Conservation (phyloP, 169 alveolate genomes). For the Perkinsus marinus region DNA sequence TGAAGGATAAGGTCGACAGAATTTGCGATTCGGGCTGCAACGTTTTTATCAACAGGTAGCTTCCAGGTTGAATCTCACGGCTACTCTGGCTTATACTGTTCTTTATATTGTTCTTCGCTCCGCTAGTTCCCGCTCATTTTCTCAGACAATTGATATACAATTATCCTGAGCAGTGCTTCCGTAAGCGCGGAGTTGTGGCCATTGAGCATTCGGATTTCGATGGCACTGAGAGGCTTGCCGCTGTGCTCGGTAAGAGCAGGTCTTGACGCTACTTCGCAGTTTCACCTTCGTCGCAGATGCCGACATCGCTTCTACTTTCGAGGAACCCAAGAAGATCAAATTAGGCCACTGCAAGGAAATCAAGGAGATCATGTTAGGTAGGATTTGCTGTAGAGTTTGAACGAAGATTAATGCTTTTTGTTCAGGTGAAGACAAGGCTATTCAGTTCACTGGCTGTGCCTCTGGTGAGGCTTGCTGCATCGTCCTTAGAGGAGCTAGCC, state of each 20-base stretch:
- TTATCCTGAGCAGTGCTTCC: constrained; percentile 93
- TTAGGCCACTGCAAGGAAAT: constrained; percentile 88
- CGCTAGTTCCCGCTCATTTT: too few relatives aligned
- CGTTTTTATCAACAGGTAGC: constrained; percentile 88
- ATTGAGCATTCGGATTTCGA: constrained; percentile 99
- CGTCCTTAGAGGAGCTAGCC: constrained; percentile 95
- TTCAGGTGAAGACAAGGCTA: constrained; percentile 95
- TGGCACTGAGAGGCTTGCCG: constrained; percentile 98
- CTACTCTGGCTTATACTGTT: too few relatives aligned
- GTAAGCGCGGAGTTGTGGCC: constrained; percentile 87
- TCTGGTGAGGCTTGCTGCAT: constrained; percentile 85
- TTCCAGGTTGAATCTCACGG: too few relatives aligned
- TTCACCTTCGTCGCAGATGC: constrained; percentile 56
- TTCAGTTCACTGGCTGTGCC: constrained; percentile 87
- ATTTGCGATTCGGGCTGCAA: constrained; percentile 90
- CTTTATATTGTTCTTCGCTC: too few relatives aligned
- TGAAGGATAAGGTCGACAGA: constrained; percentile 86
- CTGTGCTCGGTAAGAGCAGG: constrained; percentile 57
- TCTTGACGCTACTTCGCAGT: background rate
- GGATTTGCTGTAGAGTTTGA: background rate
- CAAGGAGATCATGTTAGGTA: constrained; percentile 73
- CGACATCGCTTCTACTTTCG: constrained; percentile 95
- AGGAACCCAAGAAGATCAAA: constrained; percentile 75
- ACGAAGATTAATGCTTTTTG: background rate
- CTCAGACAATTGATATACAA: constrained; percentile 86